Base-by-base conservation (phyloP, 2,329 filamentous ascomycete species). In the Clonostachys rhizophaga region DNA sequence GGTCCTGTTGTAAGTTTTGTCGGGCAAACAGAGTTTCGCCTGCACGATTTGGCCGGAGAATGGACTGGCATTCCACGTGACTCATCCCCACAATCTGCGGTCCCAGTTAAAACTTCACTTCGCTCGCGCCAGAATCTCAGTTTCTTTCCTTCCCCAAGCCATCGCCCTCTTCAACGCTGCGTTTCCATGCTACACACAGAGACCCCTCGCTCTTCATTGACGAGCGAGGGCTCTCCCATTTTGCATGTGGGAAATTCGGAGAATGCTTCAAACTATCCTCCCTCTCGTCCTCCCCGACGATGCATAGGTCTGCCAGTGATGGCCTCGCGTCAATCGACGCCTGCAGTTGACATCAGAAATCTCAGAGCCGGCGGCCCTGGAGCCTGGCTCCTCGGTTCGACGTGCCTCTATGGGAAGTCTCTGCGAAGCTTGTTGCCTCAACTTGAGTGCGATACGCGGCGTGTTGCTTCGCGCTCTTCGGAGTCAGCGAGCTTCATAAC, bases 211-310 rank as follows among this genome's bases (percentile, higher is more conserved):
- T 24, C 44, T 44, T 45, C 41, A 42, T 18, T 10, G 43, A 44
- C 34, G 16, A 16, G 30, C 30, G 42, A 10, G 9, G 36, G 17
- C 34, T 37, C 33, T 35, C n/a, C 39, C 18, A 49, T 46, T 47
- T 55, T 72, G 89, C 89, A 91, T 90, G 90, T 91, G 89, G 90
- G 89, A 94, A 94, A 94, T 92, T 94, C 89, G 89, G 89, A 94
- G 89, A 87, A 94, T 84, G 91, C 87, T 91, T 88, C 90, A 64
- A 55, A 47, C 51, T 61, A 66, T 62, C 54, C 40, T 59, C 65
- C 45, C 40, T 62, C 33, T 41, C 43, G 18, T 36, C 47, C 14
- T 35, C 36, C 40, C 35, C 41, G 58, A 50, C 56, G 64, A 60
- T 62, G 56, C 43, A 67, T 58, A 63, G 74, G 72, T 76, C 89